A percentile compares a stretch with the other conserved stretches of the same genome.
These are phyloP conservation scores for Teunomyces stri DNA, from an alignment of 805 yeast species.

Conservation along the genomic window DNA sequence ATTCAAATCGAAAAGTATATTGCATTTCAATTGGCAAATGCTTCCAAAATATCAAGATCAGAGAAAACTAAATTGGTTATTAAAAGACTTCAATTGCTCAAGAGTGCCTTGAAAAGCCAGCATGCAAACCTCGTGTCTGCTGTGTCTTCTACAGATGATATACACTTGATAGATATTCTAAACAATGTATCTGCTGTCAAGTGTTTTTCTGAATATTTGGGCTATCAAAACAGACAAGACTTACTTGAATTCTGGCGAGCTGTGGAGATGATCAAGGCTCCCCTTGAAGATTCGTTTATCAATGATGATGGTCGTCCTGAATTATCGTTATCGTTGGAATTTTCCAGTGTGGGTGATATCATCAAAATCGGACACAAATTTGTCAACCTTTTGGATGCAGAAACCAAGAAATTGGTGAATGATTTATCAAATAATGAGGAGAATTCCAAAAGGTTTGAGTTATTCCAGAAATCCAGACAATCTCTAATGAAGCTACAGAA, in stretches of 20 bases:
- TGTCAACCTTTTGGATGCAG: conserved; percentile 4
- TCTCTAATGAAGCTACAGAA: conserved; percentile 60
- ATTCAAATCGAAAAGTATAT: conserved; percentile 7
- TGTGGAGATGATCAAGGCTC: conserved; percentile 68
- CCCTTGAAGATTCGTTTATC: conserved; percentile 52
- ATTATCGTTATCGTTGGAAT: conserved; percentile 38
- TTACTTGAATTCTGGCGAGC: conserved; percentile 64
- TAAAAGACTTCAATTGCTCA: conserved; percentile 7
- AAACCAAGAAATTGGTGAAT: conserved; percentile 7
- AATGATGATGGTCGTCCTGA: conserved; percentile 28
- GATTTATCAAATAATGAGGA: conserved; percentile 3
- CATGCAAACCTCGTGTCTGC: background rate
- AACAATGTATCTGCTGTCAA: conserved; percentile 44
- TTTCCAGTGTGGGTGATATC: conserved; percentile 53
- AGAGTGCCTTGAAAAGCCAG: background rate
- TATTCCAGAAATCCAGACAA: conserved; percentile 55
- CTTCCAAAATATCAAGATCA: conserved; percentile 3
- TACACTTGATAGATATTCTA: conserved; percentile 44
- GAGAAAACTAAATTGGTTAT: conserved; percentile 7
- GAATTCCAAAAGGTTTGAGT: conserved; percentile 6
- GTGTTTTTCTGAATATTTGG: conserved; percentile 22
- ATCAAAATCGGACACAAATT: conserved; percentile 40
- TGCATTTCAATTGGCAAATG: conserved; percentile 6
- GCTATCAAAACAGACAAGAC: conserved; percentile 9
- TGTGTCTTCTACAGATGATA: conserved; percentile 5